phyloP scores from a whole-genome alignment of 257 asterid species.

The Penstemon davidsonii region DNA sequence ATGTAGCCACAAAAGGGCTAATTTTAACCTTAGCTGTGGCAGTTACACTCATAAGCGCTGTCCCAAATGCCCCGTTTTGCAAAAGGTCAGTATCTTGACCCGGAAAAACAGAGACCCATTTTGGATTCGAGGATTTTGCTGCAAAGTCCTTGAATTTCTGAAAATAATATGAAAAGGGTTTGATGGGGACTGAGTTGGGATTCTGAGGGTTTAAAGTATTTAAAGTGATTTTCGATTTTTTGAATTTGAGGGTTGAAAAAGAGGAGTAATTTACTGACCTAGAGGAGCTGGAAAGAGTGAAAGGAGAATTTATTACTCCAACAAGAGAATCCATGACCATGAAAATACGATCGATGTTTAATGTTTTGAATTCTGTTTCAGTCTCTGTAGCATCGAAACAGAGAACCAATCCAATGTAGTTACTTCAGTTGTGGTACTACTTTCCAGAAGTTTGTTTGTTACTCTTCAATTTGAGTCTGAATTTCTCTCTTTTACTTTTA shows the following conservation, averaged over 20 bases:
- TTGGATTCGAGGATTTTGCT: conserved; percentile 38
- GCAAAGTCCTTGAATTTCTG: conserved; percentile 46
- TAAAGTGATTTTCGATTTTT: conserved; percentile 19
- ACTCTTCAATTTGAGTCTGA: too few species aligned
- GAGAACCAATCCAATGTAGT: too few species aligned
- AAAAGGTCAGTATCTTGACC: conserved; percentile 30
- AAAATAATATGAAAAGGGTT: conserved; percentile 51
- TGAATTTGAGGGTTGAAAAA: conserved; percentile 31
- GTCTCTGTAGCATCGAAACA: too few species aligned
- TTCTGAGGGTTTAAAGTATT: conserved; percentile 33
- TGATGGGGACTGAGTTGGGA: conserved; percentile 36
- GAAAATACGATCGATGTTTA: too few species aligned
- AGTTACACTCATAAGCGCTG: conserved; percentile 71
- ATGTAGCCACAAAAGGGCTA: conserved; percentile 71
- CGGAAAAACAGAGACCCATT: conserved; percentile 34
- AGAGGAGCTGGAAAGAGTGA: conserved; percentile 29
- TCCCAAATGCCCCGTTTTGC: conserved; percentile 66
- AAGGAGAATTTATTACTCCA: conserved; percentile 28
- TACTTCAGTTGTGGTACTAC: too few species aligned
- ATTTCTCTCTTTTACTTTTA: too few species aligned
- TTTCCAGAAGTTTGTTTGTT: too few species aligned
- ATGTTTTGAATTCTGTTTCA: too few species aligned
- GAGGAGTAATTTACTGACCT: conserved; percentile 25
- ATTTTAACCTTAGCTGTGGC: conserved; percentile 80
- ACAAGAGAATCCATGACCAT: conserved; percentile 48